These are phyloP conservation scores for Hypoxylon sp. DNA, from an alignment of 2,329 filamentous ascomycete species.

Conservation along the genomic window DNA sequence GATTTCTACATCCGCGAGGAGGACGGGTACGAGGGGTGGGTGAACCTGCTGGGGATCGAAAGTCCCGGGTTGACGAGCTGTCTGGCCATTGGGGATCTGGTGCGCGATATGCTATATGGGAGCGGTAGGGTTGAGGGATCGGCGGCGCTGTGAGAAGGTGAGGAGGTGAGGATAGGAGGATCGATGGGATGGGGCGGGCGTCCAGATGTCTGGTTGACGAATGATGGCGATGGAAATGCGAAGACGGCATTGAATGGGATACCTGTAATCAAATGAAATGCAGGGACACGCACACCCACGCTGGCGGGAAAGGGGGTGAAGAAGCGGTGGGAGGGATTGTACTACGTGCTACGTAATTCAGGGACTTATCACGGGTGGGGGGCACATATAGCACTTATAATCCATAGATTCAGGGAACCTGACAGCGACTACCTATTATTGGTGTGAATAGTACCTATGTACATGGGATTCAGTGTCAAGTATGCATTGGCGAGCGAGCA, in stretches of 20 bases:
- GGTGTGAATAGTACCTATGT: constrained; percentile 17
- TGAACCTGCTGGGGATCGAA: constrained; percentile 94
- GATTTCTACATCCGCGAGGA: constrained; percentile 89
- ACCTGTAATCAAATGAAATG: constrained; percentile 1
- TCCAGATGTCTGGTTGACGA: constrained; percentile 1
- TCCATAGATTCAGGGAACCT: neutral
- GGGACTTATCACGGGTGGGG: neutral
- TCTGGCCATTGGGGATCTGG: constrained; percentile 87
- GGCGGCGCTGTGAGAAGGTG: constrained; percentile 1
- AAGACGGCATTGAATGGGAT: neutral
- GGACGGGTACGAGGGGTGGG: constrained; percentile 83
- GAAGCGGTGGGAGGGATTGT: neutral
- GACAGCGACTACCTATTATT: constrained; percentile 17
- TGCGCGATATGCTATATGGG: constrained; percentile 68
- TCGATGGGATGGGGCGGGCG: neutral
- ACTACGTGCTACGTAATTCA: neutral
- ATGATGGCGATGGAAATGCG: neutral
- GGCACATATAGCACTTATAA: neutral
- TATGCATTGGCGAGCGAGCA: constrained; percentile 8
- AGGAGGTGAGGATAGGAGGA: neutral
- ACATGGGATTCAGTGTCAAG: constrained; percentile 24
- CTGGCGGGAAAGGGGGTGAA: constrained; percentile 10
- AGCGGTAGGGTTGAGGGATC: constrained; percentile 33
- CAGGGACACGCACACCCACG: constrained; percentile 5
- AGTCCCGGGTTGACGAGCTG: constrained; percentile 91